These are phyloP conservation scores for Epichloe sylvatica DNA, from an alignment of 2,329 filamentous ascomycete species.

Conservation along the genomic window DNA sequence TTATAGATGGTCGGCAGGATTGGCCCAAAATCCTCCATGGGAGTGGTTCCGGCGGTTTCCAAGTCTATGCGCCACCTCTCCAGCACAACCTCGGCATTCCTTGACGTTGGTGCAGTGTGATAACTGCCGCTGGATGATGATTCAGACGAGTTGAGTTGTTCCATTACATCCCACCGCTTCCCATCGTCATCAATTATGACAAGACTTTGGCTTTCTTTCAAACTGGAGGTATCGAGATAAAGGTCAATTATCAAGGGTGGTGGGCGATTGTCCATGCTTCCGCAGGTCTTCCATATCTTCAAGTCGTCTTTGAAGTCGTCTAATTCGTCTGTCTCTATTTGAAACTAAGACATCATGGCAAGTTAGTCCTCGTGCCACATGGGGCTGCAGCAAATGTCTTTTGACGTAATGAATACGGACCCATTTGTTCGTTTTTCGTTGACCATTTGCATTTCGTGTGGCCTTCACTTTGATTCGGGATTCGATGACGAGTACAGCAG, in stretches of 20 bases:
- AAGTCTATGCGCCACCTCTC: conserved; percentile 86
- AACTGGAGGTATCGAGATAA: conserved; percentile 65
- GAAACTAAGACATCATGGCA: conserved; percentile 50
- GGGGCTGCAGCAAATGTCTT: neutral
- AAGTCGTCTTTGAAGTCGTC: conserved; percentile 76
- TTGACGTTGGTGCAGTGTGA: conserved; percentile 26
- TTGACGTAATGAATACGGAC: conserved; percentile 34
- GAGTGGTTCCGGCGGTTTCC: conserved; percentile 32
- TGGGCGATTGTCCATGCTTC: conserved; percentile 62
- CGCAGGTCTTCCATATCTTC: conserved; percentile 65
- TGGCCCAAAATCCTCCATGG: conserved; percentile 44
- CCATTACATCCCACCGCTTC: conserved; percentile 83
- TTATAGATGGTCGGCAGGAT: conserved; percentile 84
- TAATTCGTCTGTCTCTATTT: conserved; percentile 85
- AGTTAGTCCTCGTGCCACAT: neutral
- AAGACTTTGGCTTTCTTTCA: conserved; percentile 74
- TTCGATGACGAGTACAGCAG: conserved; percentile 69
- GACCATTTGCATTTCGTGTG: conserved; percentile 26
- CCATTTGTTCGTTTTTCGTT: conserved; percentile 68
- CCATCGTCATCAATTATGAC: conserved; percentile 80
- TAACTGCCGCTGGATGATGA: conserved; percentile 33
- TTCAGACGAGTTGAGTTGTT: conserved; percentile 57
- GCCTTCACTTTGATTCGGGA: conserved; percentile 59
- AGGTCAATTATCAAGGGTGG: conserved; percentile 81
- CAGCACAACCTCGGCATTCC: conserved; percentile 61